phyloP scores from a whole-genome alignment of 768 basidiomycete species.

The Suillus lakei region DNA sequence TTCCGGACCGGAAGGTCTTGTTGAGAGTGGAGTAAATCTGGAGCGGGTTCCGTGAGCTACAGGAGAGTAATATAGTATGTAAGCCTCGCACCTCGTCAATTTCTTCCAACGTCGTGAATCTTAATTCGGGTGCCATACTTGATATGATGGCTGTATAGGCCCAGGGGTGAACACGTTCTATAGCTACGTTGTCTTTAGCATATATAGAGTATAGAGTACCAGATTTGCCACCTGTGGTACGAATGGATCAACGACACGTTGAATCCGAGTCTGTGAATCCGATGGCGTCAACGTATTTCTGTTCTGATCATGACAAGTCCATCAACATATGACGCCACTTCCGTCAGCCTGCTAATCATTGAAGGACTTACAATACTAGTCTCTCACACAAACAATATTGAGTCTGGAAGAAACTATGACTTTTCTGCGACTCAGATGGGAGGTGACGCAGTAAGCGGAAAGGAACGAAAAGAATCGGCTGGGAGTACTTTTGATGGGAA shows the following conservation, averaged over 20 bases:
- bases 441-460: not conserved
- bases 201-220: not conserved
- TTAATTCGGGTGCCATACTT: conserved; percentile 36
- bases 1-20: conserved; percentile 66
- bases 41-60: not conserved
- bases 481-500: not conserved
- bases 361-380: conserved; percentile 1
- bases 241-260: not conserved
- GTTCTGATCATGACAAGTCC: not conserved
- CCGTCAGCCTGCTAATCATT: not conserved
- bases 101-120: conserved; percentile 56
- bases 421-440: not conserved
- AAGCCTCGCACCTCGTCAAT: conserved; percentile 48
- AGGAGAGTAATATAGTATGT: not conserved
- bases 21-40: conserved; percentile 63
- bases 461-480: not conserved
- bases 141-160: conserved; percentile 19
- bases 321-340: not conserved
- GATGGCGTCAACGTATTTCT: too few species aligned
- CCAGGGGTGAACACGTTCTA: not conserved
- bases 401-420: not conserved
- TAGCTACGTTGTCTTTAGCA: not conserved
- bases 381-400: not conserved
- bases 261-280: too few species aligned
- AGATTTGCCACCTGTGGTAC: not conserved